phyloP scores from a whole-genome alignment of 768 basidiomycete species.

The Kwoniella newhampshirensis region DNA sequence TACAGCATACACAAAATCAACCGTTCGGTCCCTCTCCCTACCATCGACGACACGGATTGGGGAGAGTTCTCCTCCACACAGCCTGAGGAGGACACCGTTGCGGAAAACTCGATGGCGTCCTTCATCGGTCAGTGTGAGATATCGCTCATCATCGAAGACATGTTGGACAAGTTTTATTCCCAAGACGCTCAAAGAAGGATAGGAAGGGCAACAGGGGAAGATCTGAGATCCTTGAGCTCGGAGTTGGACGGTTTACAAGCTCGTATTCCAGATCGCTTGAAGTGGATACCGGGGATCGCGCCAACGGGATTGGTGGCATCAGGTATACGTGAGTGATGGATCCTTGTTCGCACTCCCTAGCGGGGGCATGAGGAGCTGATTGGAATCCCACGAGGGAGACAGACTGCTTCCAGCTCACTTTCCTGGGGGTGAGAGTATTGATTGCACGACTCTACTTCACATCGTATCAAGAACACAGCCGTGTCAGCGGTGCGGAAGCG shows the following conservation, averaged over 20 bases:
- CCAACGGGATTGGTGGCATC: neutral
- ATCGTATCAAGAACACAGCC: neutral
- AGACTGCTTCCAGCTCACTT: constrained; percentile 6
- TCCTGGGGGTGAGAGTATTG: neutral
- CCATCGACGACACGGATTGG: constrained; percentile 3
- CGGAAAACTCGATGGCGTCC: neutral
- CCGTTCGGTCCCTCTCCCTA: neutral
- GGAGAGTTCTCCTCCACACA: constrained; percentile 1
- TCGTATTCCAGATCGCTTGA: neutral
- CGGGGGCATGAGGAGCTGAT: too few relatives aligned
- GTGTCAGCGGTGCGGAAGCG: neutral
- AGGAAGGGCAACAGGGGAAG: neutral
- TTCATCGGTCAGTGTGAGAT: constrained; percentile 9
- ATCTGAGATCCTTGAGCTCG: neutral
- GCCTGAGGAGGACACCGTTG: neutral
- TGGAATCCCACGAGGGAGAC: neutral
- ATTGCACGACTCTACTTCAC: constrained; percentile 1
- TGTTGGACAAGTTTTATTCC: constrained; percentile 7
- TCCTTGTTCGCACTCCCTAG: too few relatives aligned
- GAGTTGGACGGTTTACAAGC: constrained; percentile 2
- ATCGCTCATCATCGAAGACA: neutral
- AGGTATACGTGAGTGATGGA: constrained; percentile 8
- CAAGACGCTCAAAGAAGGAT: constrained; percentile 4
- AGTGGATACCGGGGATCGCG: neutral
- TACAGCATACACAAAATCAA: neutral